Evolutionary conservation across 2,329 filamentous ascomycete genomes (phyloP).

Genomic region (Fusarium sulawesiense): DNA sequence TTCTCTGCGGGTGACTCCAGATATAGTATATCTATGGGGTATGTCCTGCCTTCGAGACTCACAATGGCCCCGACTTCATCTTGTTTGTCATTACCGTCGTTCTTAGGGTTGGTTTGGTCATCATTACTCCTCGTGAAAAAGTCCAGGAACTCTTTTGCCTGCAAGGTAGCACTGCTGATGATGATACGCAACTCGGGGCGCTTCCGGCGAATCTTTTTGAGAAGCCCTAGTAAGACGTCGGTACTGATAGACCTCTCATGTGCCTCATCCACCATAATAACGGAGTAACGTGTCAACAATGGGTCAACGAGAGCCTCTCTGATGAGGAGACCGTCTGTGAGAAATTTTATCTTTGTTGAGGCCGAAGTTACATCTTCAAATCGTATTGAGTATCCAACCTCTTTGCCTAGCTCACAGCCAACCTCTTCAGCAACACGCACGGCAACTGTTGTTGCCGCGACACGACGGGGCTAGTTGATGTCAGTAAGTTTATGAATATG

Average conservation of each 20-base stretch:
- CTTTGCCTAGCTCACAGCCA: conserved; percentile 85
- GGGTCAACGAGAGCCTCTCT: conserved; percentile 95
- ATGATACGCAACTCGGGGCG: conserved; percentile 87
- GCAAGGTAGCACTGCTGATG: conserved; percentile 91
- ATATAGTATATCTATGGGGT: conserved; percentile 89
- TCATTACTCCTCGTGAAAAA: conserved; percentile 73
- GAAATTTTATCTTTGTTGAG: conserved; percentile 89
- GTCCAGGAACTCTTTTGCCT: conserved; percentile 84
- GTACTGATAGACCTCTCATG: conserved; percentile 94
- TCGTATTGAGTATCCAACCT: conserved; percentile 91
- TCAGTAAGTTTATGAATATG: conserved; percentile 28
- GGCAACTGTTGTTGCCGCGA: conserved; percentile 92
- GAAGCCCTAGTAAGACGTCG: conserved; percentile 86
- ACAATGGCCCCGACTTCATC: conserved; percentile 67
- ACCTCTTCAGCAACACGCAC: conserved; percentile 90
- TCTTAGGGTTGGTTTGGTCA: conserved; percentile 45
- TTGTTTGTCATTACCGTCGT: conserved; percentile 47
- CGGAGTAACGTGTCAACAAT: conserved; percentile 87
- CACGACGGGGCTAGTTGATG: conserved; percentile 77
- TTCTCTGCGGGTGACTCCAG: conserved; percentile 82
- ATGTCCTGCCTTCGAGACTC: conserved; percentile 86
- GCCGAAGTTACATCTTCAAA: conserved; percentile 93
- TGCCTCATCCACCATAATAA: conserved; percentile 98
- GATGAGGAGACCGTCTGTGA: conserved; percentile 92
- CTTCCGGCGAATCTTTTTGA: conserved; percentile 89